These are phyloP conservation scores for Buddleja alternifolia DNA, from an alignment of 257 asterid species.

Conservation along the genomic window DNA sequence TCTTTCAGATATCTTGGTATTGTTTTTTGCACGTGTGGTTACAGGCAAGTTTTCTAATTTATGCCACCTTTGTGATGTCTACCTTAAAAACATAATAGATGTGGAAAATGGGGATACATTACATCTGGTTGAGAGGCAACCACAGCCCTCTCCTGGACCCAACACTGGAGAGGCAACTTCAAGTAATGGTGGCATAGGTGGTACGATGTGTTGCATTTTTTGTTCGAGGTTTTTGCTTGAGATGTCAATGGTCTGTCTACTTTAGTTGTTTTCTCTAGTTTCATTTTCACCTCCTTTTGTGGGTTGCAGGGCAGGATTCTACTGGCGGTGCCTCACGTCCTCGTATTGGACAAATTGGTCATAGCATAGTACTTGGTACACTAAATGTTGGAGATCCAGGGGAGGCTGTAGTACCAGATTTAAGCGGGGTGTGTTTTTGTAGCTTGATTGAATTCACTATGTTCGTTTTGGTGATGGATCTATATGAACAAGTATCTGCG, in stretches of 20 bases:
- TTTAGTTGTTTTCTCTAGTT: conserved; percentile 6
- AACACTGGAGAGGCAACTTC: conserved; percentile 41
- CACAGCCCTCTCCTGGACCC: conserved; percentile 45
- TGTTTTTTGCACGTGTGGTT: background rate
- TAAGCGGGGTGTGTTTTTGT: conserved; percentile 66
- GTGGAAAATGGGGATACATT: conserved; percentile 62
- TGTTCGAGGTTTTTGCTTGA: background rate
- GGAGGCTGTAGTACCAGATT: conserved; percentile 69
- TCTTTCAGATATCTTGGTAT: background rate
- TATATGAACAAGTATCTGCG: background rate
- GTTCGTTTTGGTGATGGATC: conserved; percentile 15
- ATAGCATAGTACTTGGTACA: conserved; percentile 81
- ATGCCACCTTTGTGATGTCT: conserved; percentile 2
- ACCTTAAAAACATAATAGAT: conserved; percentile 47
- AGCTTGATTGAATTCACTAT: background rate
- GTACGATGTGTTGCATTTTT: conserved; percentile 16
- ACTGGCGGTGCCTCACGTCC: conserved; percentile 53
- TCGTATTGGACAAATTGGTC: conserved; percentile 84
- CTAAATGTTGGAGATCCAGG: conserved; percentile 87
- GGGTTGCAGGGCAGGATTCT: conserved; percentile 65
- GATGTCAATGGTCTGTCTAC: conserved; percentile 14
- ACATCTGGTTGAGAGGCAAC: conserved; percentile 60
- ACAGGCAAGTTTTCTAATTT: background rate
- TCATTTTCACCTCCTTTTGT: conserved; percentile 19
- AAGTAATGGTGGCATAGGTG: conserved; percentile 47